Percentiles rank a stretch among this genome's conserved stretches.
Evolutionary conservation across 768 basidiomycete genomes (phyloP).

Genomic region (Tremella yokohamensis): DNA sequence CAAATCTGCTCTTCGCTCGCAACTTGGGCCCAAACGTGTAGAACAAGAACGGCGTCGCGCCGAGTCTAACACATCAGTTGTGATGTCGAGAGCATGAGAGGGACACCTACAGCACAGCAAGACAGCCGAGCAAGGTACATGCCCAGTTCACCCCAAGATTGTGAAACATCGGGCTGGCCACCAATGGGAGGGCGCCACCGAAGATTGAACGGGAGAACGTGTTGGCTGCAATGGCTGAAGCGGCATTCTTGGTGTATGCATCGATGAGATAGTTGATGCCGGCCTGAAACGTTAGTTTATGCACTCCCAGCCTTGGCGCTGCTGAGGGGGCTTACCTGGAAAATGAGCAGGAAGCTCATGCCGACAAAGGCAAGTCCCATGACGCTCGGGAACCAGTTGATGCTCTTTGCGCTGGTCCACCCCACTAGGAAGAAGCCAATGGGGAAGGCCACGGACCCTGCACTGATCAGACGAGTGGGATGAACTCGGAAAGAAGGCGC

Average conservation of each 20-base stretch:
- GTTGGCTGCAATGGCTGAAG: conserved; percentile 7
- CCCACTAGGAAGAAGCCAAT: conserved; percentile 47
- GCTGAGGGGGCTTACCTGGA: conserved; percentile 35
- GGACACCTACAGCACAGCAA: conserved; percentile 3
- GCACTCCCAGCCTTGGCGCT: not conserved
- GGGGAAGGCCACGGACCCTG: conserved; percentile 46
- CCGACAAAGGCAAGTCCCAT: conserved; percentile 47
- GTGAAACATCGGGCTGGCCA: not conserved
- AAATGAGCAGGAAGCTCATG: conserved; percentile 49
- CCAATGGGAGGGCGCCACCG: conserved; percentile 2
- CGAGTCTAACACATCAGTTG: conserved; percentile 1
- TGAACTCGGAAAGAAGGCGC: too few relatives aligned
- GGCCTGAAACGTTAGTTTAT: conserved; percentile 10
- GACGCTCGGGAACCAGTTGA: conserved; percentile 41
- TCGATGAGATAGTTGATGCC: conserved; percentile 47
- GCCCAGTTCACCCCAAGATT: conserved; percentile 7
- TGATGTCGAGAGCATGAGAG: not conserved
- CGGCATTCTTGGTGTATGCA: conserved; percentile 18
- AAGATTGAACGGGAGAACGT: conserved; percentile 1
- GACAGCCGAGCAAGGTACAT: conserved; percentile 8
- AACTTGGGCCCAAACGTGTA: not conserved
- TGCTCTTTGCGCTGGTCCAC: conserved; percentile 37
- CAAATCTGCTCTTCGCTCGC: not conserved
- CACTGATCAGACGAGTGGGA: too few relatives aligned
- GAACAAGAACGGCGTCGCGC: conserved; percentile 2